Conservation (phyloP, 164 flowering plant genomes). For the Nymphaea thermarum region DNA sequence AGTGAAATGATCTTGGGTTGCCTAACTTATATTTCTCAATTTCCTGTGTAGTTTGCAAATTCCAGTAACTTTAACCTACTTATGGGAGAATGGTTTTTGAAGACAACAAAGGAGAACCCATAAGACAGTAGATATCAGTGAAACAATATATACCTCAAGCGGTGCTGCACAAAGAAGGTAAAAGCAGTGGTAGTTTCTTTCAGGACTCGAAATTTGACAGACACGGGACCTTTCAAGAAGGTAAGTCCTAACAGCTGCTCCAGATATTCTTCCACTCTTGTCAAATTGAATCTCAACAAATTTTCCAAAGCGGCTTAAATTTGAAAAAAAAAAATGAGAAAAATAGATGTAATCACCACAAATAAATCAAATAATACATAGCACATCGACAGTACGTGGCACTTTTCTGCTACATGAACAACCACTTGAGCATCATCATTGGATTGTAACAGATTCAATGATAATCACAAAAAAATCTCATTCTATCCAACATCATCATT, state of each 20-base stretch:
- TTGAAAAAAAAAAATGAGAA: conserved; percentile 9
- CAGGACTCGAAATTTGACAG: conserved; percentile 76
- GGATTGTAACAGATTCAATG: neutral
- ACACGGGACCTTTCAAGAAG: conserved; percentile 79
- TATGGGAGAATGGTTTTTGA: neutral
- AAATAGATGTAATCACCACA: conserved; percentile 1
- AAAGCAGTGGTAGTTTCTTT: conserved; percentile 80
- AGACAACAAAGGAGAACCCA: neutral
- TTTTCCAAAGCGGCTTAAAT: conserved; percentile 73
- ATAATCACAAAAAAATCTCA: neutral
- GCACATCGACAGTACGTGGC: neutral
- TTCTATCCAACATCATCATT: neutral
- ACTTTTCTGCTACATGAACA: neutral
- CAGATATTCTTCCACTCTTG: conserved; percentile 69
- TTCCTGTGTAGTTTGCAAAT: conserved; percentile 23
- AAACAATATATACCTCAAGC: conserved; percentile 42
- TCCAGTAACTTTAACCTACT: neutral
- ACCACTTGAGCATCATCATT: neutral
- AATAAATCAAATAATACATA: conserved; percentile 5
- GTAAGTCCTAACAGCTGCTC: conserved; percentile 74
- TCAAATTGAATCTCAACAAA: conserved; percentile 86
- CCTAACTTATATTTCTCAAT: conserved; percentile 60
- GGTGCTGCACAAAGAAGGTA: conserved; percentile 83
- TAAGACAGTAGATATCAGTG: neutral
- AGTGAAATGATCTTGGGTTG: conserved; percentile 65